Conservation (phyloP, 306 rosid genomes). For the Rosa lucieae region DNA sequence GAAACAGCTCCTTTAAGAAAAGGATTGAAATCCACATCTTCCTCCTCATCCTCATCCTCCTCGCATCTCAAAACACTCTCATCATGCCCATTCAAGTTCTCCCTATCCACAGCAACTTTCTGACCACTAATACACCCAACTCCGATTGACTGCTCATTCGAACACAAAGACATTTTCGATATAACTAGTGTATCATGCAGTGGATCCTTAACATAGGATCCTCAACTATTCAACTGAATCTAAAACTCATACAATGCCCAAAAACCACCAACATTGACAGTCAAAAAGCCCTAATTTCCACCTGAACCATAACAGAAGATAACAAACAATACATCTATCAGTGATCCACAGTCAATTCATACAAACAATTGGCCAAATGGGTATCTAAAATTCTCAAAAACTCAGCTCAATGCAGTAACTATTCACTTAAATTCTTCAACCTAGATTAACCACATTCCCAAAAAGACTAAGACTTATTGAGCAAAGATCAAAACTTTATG, state of each 20-base stretch:
- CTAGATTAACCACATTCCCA: neutral
- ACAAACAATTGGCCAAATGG: neutral
- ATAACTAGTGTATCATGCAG: conserved; percentile 13
- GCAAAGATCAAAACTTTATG: neutral
- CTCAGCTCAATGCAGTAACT: neutral
- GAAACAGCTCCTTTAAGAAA: conserved; percentile 68
- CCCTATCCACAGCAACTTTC: conserved; percentile 18
- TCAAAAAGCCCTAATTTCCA: conserved; percentile 19
- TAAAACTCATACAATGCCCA: neutral
- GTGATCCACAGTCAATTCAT: neutral
- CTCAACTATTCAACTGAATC: conserved; percentile 7
- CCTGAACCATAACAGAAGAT: conserved; percentile 33
- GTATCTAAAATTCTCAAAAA: neutral
- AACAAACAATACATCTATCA: neutral
- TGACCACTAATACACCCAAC: conserved; percentile 27
- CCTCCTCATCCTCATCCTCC: conserved; percentile 73
- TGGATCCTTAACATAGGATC: conserved; percentile 9
- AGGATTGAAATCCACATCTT: conserved; percentile 76
- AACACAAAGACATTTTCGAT: conserved; percentile 43
- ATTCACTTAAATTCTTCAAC: neutral
- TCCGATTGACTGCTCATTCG: conserved; percentile 37
- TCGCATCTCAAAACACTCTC: conserved; percentile 39
- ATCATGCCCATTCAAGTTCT: conserved; percentile 22
- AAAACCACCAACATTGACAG: conserved; percentile 15
- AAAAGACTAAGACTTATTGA: neutral